Base-by-base conservation (phyloP, 192 early-diverging fungal genomes). In the Linnemannia exigua region DNA sequence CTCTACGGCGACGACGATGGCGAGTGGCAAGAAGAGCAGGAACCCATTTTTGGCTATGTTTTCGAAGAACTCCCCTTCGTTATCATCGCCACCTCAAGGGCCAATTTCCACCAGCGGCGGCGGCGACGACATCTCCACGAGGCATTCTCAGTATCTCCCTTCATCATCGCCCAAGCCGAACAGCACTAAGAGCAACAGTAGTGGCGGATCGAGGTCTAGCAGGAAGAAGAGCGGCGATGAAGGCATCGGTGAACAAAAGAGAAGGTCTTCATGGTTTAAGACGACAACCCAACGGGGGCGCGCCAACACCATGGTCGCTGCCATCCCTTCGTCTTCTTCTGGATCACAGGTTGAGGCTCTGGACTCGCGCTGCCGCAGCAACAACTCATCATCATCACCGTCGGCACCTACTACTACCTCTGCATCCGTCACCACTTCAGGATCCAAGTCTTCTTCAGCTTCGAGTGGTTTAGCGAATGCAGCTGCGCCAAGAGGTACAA, bases 11-110 rank as follows among this genome's bases (percentile, higher is more conserved):
- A 38, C 76, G 38, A 31, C 50, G 54, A 61, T 16, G 47, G 9
- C 46, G 16, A 70, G 35, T 19, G 17, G 41, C 8, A 77, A 50
- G 38, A 75, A 50, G 52, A 76, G 22, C 33, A 82, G n/a, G 33
- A 82, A 71, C 38, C 36, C 58, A 14, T 76, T 82, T 52, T 38
- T 76, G 70, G 38, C 80, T 20, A 82, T 82, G 14, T 82, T 82
- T 61, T 33, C 37, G 20, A 79, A 67, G 69, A 51, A 11, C 16
- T 25, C 15, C 5, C 14, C 25, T 11, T 36, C 31, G 15, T 11
- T 28, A 36, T 20, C 15, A 17, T 75, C n/a, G 16, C 61, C 50
- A 25, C 20, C 22, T 0, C 28, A 33, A 63, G 28, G 58, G 12
- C 28, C 58, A 63, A 4, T 63, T 12, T 31, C 28, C 14, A n/a